Evolutionary conservation across 805 yeast species (phyloP), one percentile per base, ranked within the genome.

Genomic region (Helenozyma rhizophorensis): DNA sequence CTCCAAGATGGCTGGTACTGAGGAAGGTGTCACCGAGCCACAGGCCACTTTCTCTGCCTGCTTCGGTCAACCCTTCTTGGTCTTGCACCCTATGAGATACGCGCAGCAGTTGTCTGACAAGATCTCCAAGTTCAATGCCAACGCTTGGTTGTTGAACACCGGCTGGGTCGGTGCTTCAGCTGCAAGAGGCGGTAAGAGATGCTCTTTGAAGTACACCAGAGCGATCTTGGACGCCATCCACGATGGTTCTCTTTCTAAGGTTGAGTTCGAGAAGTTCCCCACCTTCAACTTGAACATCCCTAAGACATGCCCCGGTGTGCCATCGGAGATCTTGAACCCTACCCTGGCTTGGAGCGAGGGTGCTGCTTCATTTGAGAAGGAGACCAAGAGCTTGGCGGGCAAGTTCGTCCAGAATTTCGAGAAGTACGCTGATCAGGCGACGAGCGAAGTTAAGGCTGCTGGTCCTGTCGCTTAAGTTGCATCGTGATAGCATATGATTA

Each of bases 1-100:
- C 42, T 90, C 97, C 36, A 90, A 93, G 78, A 90, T 90, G 95
- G 96, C 98, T 42, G 97, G 97, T 63, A 90, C 98, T 33, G 98
- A 90, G 70, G 94, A 86, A 63, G 98, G 98, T 66, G 86, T 90
- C 47, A 89, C 97, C 43, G 97, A 90, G 70, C 97, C 98, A 42
- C 88, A 85, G 65, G 96, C 97, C 36, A 87, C 96, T 13, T 90
- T 90, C 78, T 85, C 96, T 42, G 96, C 98, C 34, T 90, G 98
- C 73, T 90, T 89, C 63, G 98, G 97, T 58, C 97, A 90, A 73
- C 98, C 98, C 45, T 90, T 90, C 83, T 74, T 90, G 68, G 97
- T 90, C 22, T 73, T 90, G 63, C 98, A 90, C 68, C 98, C 98
- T 63, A 90, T 90, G 89, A 83, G 81, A 65, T 90, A 90, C 65